phyloP scores from a whole-genome alignment of 2,329 filamentous ascomycete genomes.

The Hortaea sp. region DNA sequence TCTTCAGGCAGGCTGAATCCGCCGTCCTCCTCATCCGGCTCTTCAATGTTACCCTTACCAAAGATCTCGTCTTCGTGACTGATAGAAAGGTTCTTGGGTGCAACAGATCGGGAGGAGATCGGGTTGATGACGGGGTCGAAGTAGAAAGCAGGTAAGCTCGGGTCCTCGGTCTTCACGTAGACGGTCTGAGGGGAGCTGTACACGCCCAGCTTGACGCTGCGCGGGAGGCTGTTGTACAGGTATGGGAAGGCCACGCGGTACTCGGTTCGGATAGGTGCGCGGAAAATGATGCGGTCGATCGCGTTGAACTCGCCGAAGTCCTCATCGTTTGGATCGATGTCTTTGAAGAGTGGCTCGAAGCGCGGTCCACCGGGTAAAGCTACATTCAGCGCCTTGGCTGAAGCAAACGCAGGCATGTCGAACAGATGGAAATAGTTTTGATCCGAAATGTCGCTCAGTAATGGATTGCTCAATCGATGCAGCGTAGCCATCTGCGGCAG shows the following conservation, averaged over 20 bases:
- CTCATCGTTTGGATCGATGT: conserved; percentile 96
- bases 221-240: conserved; percentile 89
- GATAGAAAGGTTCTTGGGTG: conserved; percentile 83
- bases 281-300: conserved; percentile 98
- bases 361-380: conserved; percentile 94
- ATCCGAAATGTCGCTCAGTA: conserved; percentile 86
- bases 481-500: conserved; percentile 93
- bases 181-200: conserved; percentile 90
- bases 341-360: conserved; percentile 96
- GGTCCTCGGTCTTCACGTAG: conserved; percentile 78
- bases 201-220: conserved; percentile 88
- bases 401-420: conserved; percentile 86
- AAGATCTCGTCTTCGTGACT: conserved; percentile 94
- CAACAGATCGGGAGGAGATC: conserved; percentile 88
- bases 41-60: conserved; percentile 68
- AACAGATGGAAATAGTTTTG: conserved; percentile 98
- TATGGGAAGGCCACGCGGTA: conserved; percentile 91
- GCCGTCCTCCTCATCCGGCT: conserved; percentile 48
- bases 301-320: conserved; percentile 99
- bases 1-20: conserved; percentile 62
- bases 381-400: conserved; percentile 92
- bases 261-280: conserved; percentile 86
- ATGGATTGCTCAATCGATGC: conserved; percentile 80
- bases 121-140: conserved; percentile 98
- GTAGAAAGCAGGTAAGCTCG: conserved; percentile 87